phyloP scores from a whole-genome alignment of 352 stramenopile species.

The Phytophthora boehmeriae region DNA sequence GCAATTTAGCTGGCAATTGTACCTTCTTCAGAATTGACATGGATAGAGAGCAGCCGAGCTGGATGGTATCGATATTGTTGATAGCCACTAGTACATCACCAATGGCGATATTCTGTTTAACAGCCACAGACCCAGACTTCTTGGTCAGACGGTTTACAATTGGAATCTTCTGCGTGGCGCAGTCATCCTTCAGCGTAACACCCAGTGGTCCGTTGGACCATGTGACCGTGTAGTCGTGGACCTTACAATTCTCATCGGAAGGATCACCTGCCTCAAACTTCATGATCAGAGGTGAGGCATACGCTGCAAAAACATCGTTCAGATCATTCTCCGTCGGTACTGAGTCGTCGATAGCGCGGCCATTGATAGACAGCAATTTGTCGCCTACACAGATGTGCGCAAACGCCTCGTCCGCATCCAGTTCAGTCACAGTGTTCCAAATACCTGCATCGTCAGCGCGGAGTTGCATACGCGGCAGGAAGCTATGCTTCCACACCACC shows the following conservation, averaged over 20 bases:
- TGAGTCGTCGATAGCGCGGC: conserved; percentile 63
- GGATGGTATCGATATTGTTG: conserved; percentile 91
- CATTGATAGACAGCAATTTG: conserved; percentile 79
- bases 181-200: conserved; percentile 88
- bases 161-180: conserved; percentile 81
- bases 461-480: conserved; percentile 74
- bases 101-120: conserved; percentile 91
- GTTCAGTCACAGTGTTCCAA: conserved; percentile 69
- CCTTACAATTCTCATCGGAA: conserved; percentile 57
- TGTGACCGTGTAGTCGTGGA: conserved; percentile 87
- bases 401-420: conserved; percentile 86
- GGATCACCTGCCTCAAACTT: conserved; percentile 73
- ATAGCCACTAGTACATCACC: conserved; percentile 86
- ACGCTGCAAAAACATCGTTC: conserved; percentile 74
- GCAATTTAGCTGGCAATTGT: conserved; percentile 81
- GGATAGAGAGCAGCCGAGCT: conserved; percentile 84
- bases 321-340: conserved; percentile 71
- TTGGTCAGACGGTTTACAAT: conserved; percentile 90
- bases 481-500: conserved; percentile 90
- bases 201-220: conserved; percentile 88
- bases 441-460: conserved; percentile 46
- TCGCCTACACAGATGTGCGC: conserved; percentile 75
- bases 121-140: conserved; percentile 82
- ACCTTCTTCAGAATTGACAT: conserved; percentile 92
- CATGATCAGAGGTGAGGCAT: conserved; percentile 80